Base-by-base conservation (phyloP, 2,329 filamentous ascomycete species). In the Domatiomyces globalis region DNA sequence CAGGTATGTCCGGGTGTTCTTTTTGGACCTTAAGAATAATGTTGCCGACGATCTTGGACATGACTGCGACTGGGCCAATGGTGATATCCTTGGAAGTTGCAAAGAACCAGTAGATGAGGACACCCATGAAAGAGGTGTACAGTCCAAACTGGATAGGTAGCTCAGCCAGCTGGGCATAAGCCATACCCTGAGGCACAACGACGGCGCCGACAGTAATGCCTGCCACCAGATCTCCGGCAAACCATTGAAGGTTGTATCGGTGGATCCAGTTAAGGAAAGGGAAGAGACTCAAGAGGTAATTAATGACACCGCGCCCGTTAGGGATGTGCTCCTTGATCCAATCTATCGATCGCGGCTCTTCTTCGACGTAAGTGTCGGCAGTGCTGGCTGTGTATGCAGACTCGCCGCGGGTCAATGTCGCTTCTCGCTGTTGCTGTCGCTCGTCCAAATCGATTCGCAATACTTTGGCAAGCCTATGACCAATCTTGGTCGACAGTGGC, bases 71-170 rank as follows among this genome's bases (percentile, higher is more conserved):
- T 29, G 90, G 90, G 15, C 90, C 90, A 51, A 96, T 96, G 8
- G 90, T 95, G 63, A 98, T 96, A 67, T 98, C 90, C 66, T 96
- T 98, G 12, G 90, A 95, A 0, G 92, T 98, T 33, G 89, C 92
- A 63, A 96, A 96, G 64, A 95, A 85, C 90, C 90, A 96, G 69
- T 98, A 98, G 55, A 95, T 76, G 56, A 95, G 67, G 15, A 94
- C 89, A 48, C 90, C 92, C 77, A 95, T 92, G 65, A 98, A 96
- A 0, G 90, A 95, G 0, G 90, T 92, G 69, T 94, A 94, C 0
- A 96, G 77, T 49, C 90, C 90, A 63, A 83, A 96, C 64, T 96
- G 76, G 5, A 84, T 78, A 0, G 79, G 75, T n/a, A 96, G 75
- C 54, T 83, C 77, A 45, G 90, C 90, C 22, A 96, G 75, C 55